phyloP scores from a whole-genome alignment of 306 rosid species.

The Oxytropis ochrocephala region DNA sequence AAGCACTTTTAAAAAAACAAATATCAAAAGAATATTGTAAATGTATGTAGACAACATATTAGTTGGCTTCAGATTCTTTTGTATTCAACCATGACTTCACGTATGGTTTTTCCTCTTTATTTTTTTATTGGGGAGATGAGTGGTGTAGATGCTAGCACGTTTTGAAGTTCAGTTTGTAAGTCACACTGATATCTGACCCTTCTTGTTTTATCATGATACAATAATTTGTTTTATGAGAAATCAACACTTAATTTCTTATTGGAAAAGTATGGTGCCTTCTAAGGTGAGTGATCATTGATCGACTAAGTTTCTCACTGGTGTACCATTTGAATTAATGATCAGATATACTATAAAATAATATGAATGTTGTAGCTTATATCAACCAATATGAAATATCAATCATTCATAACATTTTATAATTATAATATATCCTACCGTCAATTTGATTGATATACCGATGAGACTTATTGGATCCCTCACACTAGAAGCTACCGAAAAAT shows the following conservation, averaged over 20 bases:
- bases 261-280: conserved; percentile 1
- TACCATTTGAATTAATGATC: too few relatives aligned
- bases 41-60: background rate
- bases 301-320: too few relatives aligned
- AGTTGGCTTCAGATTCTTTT: background rate
- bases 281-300: too few relatives aligned
- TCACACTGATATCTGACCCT: background rate
- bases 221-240: background rate
- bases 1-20: background rate
- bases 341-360: too few relatives aligned
- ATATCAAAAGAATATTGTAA: background rate
- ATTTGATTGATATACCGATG: too few relatives aligned
- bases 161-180: background rate
- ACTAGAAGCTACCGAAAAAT: too few relatives aligned
- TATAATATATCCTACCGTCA: too few relatives aligned
- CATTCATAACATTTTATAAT: too few relatives aligned
- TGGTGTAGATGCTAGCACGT: background rate
- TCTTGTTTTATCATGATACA: background rate
- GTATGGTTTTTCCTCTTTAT: background rate
- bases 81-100: background rate
- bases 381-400: too few relatives aligned
- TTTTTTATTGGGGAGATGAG: background rate
- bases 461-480: too few relatives aligned
- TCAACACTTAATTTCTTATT: background rate
- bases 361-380: too few relatives aligned